Conservation (phyloP, 345 rosid species). For the Corymbia maculata region DNA sequence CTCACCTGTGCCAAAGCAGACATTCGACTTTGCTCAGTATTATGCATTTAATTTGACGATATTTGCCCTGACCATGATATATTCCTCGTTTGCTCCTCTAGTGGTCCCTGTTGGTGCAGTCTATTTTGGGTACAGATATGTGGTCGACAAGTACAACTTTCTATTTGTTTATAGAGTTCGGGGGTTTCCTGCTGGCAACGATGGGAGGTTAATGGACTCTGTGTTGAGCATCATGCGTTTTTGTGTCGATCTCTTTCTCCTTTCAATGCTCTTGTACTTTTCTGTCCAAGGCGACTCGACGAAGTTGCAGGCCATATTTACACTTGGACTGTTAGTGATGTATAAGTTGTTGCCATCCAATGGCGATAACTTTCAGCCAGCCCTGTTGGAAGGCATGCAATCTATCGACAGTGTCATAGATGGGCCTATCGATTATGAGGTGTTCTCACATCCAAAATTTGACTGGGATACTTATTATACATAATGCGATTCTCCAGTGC, state of each 20-base stretch:
- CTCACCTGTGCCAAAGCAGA: conserved; percentile 90
- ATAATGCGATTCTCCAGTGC: conserved; percentile 8
- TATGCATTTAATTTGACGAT: conserved; percentile 93
- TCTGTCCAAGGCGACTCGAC: conserved; percentile 87
- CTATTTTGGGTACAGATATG: conserved; percentile 91
- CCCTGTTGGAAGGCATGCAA: conserved; percentile 65
- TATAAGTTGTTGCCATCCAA: conserved; percentile 84
- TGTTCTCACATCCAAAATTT: conserved; percentile 77
- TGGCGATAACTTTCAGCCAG: conserved; percentile 52
- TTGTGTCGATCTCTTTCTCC: conserved; percentile 81
- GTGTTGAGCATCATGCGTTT: conserved; percentile 77
- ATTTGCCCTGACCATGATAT: conserved; percentile 85
- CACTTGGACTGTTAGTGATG: conserved; percentile 72
- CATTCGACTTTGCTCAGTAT: conserved; percentile 93
- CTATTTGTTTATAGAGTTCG: conserved; percentile 84
- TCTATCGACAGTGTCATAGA: conserved; percentile 67
- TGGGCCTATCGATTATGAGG: conserved; percentile 83
- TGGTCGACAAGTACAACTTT: conserved; percentile 96
- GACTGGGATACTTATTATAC: conserved; percentile 74
- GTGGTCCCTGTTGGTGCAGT: conserved; percentile 92
- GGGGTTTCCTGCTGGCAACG: conserved; percentile 96
- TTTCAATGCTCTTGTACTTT: conserved; percentile 82
- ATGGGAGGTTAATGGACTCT: conserved; percentile 95
- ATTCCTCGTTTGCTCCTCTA: conserved; percentile 84
- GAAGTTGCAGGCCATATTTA: conserved; percentile 95